Conservation (phyloP, 768 basidiomycete species). For the Leucocoprinus leucothites region DNA sequence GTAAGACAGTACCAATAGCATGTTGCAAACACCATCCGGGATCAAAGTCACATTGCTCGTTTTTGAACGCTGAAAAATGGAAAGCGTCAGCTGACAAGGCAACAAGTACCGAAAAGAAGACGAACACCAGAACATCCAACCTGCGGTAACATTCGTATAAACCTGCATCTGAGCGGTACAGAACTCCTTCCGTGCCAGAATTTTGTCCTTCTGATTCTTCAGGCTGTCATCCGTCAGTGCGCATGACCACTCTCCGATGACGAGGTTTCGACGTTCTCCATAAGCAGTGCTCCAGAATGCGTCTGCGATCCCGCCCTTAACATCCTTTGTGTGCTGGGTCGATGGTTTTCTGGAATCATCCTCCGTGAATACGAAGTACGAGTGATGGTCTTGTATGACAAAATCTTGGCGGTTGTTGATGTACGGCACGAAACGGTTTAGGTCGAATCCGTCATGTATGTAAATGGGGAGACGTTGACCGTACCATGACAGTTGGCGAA, state of each 20-base stretch:
- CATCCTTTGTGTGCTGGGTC: slow-evolving; percentile 51
- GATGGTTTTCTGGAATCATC: slow-evolving; percentile 48
- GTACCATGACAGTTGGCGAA: slow-evolving; percentile 39
- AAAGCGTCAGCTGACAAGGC: not conserved
- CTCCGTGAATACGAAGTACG: slow-evolving; percentile 65
- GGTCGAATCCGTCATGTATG: slow-evolving; percentile 67
- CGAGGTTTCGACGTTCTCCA: slow-evolving; percentile 41
- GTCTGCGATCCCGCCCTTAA: slow-evolving; percentile 37
- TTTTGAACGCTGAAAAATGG: slow-evolving; percentile 56
- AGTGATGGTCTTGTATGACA: slow-evolving; percentile 71
- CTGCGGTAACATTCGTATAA: slow-evolving; percentile 53
- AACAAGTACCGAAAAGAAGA: not conserved
- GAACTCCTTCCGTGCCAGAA: slow-evolving; percentile 45
- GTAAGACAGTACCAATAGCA: slow-evolving; percentile 55
- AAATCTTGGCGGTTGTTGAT: slow-evolving; percentile 53
- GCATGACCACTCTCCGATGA: slow-evolving; percentile 86
- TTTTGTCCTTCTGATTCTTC: slow-evolving; percentile 40
- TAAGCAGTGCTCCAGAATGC: slow-evolving; percentile 24
- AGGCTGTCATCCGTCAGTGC: slow-evolving; percentile 65
- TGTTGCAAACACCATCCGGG: slow-evolving; percentile 69
- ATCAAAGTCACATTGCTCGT: slow-evolving; percentile 57
- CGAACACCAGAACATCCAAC: slow-evolving; percentile 73
- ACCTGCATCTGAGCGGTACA: slow-evolving; percentile 56
- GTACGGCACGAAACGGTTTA: slow-evolving; percentile 45
- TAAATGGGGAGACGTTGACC: slow-evolving; percentile 53